These are phyloP conservation scores for Phaeomoniella chlamydospora DNA, from an alignment of 2,329 filamentous ascomycete species.

Conservation along the genomic window DNA sequence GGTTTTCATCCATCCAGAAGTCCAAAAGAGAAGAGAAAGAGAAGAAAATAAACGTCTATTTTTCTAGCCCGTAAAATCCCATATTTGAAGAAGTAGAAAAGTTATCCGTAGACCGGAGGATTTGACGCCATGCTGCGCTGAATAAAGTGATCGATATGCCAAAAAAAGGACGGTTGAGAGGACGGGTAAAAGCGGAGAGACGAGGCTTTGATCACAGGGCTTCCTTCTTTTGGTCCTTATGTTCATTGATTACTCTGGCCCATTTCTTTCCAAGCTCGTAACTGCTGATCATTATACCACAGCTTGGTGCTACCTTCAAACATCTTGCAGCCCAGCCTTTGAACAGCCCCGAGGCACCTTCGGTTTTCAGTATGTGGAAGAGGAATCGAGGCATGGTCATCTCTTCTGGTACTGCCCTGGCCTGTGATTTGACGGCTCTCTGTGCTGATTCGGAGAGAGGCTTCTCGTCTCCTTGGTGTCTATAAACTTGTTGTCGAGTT, in stretches of 20 bases:
- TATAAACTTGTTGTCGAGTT: slow-evolving; percentile 77
- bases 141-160: too few species aligned
- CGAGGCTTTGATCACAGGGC: too few species aligned
- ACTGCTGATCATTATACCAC: slow-evolving; percentile 97
- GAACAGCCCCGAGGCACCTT: slow-evolving; percentile 71
- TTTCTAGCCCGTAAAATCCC: too few species aligned
- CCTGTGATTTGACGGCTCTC: slow-evolving; percentile 6
- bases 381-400: slow-evolving; percentile 67
- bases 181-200: too few species aligned
- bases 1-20: too few species aligned
- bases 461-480: slow-evolving; percentile 35
- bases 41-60: too few species aligned
- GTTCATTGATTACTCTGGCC: slow-evolving; percentile 61
- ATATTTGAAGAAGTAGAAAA: too few species aligned
- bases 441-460: slow-evolving; percentile 8
- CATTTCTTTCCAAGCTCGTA: slow-evolving; percentile 92
- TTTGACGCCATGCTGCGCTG: too few species aligned
- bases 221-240: slow-evolving; percentile 12
- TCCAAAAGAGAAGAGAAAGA: too few species aligned
- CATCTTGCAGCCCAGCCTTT: slow-evolving; percentile 83
- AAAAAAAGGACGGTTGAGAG: too few species aligned
- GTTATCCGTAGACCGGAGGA: too few species aligned
- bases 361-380: slow-evolving; percentile 79
- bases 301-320: slow-evolving; percentile 87
- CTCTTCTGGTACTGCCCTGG: slow-evolving; percentile 47